Conservation (phyloP, 2,329 filamentous ascomycete genomes). For the Diaporthe ampelina region DNA sequence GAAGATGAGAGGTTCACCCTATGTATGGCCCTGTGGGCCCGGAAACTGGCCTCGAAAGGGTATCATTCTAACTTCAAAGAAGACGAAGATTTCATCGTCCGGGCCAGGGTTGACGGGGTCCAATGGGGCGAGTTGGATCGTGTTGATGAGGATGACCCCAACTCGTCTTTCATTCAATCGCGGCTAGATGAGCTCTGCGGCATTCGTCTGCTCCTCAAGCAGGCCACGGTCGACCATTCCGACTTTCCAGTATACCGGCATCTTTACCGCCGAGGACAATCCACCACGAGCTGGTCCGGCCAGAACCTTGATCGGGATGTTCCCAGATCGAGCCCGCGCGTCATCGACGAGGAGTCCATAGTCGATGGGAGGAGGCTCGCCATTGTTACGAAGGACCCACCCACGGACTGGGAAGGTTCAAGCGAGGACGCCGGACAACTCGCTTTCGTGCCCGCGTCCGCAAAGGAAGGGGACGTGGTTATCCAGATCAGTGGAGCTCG, state of each 20-base stretch:
- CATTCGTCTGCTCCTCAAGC: background rate
- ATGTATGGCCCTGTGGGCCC: background rate
- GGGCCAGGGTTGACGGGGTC: background rate
- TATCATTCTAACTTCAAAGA: background rate
- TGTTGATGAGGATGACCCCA: background rate
- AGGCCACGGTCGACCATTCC: background rate
- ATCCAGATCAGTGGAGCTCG: conserved; percentile 27
- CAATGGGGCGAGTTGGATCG: background rate
- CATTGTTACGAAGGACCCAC: background rate
- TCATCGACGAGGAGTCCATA: conserved; percentile 6
- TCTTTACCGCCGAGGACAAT: conserved; percentile 4
- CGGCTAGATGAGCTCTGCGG: background rate
- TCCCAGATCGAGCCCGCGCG: background rate
- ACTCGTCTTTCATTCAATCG: background rate
- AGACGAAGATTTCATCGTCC: background rate
- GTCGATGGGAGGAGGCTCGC: conserved; percentile 12
- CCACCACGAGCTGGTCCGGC: conserved; percentile 10
- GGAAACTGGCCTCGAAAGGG: background rate
- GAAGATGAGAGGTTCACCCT: background rate
- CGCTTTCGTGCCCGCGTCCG: background rate
- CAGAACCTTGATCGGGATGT: background rate
- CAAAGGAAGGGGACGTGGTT: background rate
- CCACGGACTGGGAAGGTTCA: accelerated
- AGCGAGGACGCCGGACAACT: background rate
- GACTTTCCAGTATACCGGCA: background rate